Evolutionary conservation across 2,329 filamentous ascomycete species (phyloP).

Genomic region (Hypoxylon sp.): DNA sequence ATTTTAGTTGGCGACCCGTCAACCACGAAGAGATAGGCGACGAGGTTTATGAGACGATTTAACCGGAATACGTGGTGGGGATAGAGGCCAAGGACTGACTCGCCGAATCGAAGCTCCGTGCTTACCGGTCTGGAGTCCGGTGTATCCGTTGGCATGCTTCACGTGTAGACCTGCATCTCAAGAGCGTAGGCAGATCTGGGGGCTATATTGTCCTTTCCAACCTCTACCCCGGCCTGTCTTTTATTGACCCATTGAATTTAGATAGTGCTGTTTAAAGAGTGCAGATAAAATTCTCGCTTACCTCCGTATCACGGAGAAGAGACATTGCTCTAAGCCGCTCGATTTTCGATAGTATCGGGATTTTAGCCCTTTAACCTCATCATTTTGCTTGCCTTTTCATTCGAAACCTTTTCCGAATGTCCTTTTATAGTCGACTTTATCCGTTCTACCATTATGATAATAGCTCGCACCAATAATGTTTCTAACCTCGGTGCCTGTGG

Average conservation of each 20-base stretch:
- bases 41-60: background rate
- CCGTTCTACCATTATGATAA: background rate
- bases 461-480: background rate
- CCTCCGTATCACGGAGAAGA: background rate
- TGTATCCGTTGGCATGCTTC: conserved; percentile 13
- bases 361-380: background rate
- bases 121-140: conserved; percentile 13
- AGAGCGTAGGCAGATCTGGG: background rate
- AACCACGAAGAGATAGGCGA: conserved; percentile 1
- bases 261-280: background rate
- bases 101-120: conserved; percentile 13
- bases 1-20: conserved; percentile 13
- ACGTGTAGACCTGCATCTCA: conserved; percentile 6
- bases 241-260: background rate
- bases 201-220: background rate
- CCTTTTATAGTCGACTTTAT: too few species aligned
- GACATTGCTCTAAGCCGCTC: background rate
- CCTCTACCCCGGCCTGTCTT: background rate
- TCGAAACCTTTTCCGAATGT: too few species aligned
- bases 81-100: background rate
- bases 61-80: conserved; percentile 16
- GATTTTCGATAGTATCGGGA: background rate
- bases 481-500: background rate
- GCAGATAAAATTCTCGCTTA: background rate
- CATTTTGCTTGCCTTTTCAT: background rate